Base-by-base conservation (phyloP, 2,329 filamentous ascomycete genomes). In the Pyrenochaeta sp. region DNA sequence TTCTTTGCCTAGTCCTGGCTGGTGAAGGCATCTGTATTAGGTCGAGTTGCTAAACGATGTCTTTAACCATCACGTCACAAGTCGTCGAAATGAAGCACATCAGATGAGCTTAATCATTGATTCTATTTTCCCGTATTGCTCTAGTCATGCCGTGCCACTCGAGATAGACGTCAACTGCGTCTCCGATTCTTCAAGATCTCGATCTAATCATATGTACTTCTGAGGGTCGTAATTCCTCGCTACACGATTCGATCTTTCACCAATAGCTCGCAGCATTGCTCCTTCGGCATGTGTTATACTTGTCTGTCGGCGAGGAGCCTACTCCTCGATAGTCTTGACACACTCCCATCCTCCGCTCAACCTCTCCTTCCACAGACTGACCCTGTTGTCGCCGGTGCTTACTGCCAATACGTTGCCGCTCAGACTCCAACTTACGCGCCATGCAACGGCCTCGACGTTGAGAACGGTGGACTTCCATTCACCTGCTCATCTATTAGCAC, bases 341-440 rank as follows among this genome's bases (percentile, higher is more conserved):
- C 91, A 92, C 80, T 98, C 93, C 95, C 95, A 99, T 75, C 96
- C 92, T 54, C 95, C 95, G 77, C 91, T 91, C 69, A 99, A 83
- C 77, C 96, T 96, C 86, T 99, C 95, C 86, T 98, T 99, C 94
- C 94, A 99, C 78, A 99, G 80, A 52, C 90, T 96, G 54, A 99
- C 93, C 82, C 96, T 93, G 84, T 99, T 99, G 80, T 99, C 94
- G 27, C 91, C 92, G 39, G 92, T 92, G 75, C 91, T 95, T 62
- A 97, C 92, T 9, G 95, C 95, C 70, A 99, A 84, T 22, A 98
- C 93, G 77, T 99, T 99, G 51, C 95, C 95, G 78, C 92, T 97
- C 75, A 98, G 83, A 71, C 93, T 97, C 95, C 95, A 99, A 84
- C 92, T 97, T 45, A 97, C 95, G 54, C 95, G 89, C 95, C 95